These are phyloP conservation scores for Tetracladium setigerum DNA, from an alignment of 495 filamentous ascomycete genomes.

Conservation along the genomic window DNA sequence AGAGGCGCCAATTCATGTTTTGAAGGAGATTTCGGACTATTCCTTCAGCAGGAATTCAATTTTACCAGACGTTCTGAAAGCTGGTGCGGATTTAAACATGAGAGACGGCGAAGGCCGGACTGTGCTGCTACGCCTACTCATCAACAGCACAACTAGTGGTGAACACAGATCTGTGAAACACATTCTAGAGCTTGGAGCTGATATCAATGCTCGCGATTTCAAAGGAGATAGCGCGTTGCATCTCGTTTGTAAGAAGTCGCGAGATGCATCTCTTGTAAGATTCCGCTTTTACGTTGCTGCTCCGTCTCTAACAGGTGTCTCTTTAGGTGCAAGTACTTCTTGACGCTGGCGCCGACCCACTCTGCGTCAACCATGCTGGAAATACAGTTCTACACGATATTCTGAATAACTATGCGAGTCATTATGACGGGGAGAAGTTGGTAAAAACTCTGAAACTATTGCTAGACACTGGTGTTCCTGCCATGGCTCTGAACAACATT, in stretches of 20 bases:
- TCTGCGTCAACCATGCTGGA: not conserved
- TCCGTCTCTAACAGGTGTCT: too few species aligned
- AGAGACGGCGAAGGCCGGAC: conserved; percentile 17
- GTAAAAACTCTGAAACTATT: not conserved
- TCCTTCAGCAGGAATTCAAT: not conserved
- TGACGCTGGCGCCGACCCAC: not conserved
- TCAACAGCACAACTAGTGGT: not conserved
- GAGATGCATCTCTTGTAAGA: not conserved
- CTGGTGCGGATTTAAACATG: conserved; percentile 18
- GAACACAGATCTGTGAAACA: not conserved
- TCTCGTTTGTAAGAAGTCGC: not conserved
- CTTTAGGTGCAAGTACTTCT: not conserved
- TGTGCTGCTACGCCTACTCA: not conserved
- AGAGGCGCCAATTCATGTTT: conserved; percentile 3
- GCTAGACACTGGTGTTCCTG: conserved; percentile 8
- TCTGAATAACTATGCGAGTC: not conserved
- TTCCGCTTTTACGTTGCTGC: not conserved
- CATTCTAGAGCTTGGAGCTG: not conserved
- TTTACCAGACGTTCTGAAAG: conserved; percentile 4
- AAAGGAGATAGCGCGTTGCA: conserved; percentile 4
- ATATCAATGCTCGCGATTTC: not conserved
- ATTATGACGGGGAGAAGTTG: not conserved
- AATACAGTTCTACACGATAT: not conserved
- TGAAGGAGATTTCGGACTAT: not conserved
- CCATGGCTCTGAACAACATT: conserved; percentile 13